Evolutionary conservation across 2,329 filamentous ascomycete genomes (phyloP), one percentile per base, ranked within the genome.

Genomic region (Ophiobolus disseminans): DNA sequence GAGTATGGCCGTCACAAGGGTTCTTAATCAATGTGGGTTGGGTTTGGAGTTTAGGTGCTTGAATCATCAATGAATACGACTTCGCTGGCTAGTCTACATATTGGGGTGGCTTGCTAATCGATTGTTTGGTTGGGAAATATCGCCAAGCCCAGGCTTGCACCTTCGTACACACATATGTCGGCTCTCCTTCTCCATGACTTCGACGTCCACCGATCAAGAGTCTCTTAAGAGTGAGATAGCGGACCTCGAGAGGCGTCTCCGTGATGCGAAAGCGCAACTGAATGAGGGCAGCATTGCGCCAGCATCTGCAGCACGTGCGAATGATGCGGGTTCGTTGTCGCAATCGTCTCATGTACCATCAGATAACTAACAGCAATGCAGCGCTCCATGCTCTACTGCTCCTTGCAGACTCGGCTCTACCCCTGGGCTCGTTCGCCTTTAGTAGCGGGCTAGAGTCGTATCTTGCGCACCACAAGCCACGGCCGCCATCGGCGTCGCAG

Each of bases 351-450:
- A 14, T 30, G 21, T 25, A 22, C 13, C 34, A 25, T 17, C 25
- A 35, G 16, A 28, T n/a, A 16, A 23, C 38, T 46, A 20, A 45
- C 48, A 50, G 6, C 23, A 13, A 40, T 35, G 11, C 52, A 65
- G 66, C 63, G n/a, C 65, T 70, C 21, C 90, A 93, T 73, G 86
- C 88, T 57, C 82, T 91, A 28, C 83, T 93, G 23, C 80, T 94
- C 3, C 85, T 93, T 39, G 85, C 90, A 38, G 90, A 94, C 77
- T 92, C 90, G 1, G 88, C 89, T 11, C 83, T 94, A 2, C 90
- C 90, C 1, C 80, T 94, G 0, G 90, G 90, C 48, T 90, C 89
- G n/a, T 94, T 94, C 75, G 90, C 90, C 63, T 94, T 93, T 77
- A 90, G 86, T 77, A 88, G 85, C 60, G 89, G 89, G 3, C 82